Conservation (phyloP, 768 basidiomycete species). For the Pholiota conissans region DNA sequence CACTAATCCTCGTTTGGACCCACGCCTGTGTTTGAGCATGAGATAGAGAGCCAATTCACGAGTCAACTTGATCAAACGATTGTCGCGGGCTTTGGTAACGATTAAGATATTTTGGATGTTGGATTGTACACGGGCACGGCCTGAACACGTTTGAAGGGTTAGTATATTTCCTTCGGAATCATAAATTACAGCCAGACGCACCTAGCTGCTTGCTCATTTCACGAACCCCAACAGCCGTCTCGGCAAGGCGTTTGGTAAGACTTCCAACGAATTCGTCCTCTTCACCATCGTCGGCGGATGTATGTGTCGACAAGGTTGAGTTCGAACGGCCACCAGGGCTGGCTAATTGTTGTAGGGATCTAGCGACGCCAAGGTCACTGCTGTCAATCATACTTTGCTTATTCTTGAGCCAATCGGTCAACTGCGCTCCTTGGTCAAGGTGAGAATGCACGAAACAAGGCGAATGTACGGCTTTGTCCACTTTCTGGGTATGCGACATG, state of each 20-base stretch:
- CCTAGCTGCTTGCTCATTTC: slow-evolving; percentile 99
- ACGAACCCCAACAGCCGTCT: slow-evolving; percentile 94
- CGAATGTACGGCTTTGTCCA: slow-evolving; percentile 51
- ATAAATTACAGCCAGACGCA: slow-evolving; percentile 36
- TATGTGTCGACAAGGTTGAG: slow-evolving; percentile 11
- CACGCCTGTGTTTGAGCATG: slow-evolving; percentile 80
- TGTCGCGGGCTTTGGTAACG: slow-evolving; percentile 97
- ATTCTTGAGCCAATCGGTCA: slow-evolving; percentile 70
- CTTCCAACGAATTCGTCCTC: slow-evolving; percentile 74
- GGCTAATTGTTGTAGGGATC: slow-evolving; percentile 38
- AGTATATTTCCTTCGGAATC: slow-evolving; percentile 2
- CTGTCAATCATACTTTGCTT: slow-evolving; percentile 38
- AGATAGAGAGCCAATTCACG: slow-evolving; percentile 92
- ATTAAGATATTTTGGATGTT: slow-evolving; percentile 93
- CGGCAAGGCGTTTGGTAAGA: slow-evolving; percentile 90
- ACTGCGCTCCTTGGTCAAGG: slow-evolving; percentile 78
- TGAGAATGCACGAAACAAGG: slow-evolving; percentile 95
- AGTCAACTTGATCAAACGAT: slow-evolving; percentile 92
- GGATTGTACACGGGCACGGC: slow-evolving; percentile 87
- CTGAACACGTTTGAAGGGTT: slow-evolving; percentile 42
- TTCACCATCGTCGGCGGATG: slow-evolving; percentile 34
- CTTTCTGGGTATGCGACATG: slow-evolving; percentile 27
- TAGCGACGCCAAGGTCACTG: slow-evolving; percentile 50
- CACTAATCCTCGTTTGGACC: slow-evolving; percentile 72
- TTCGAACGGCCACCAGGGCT: slow-evolving; percentile 16